phyloP scores from a whole-genome alignment of 164 flowering plant genomes.

The Umbilicus rupestris region DNA sequence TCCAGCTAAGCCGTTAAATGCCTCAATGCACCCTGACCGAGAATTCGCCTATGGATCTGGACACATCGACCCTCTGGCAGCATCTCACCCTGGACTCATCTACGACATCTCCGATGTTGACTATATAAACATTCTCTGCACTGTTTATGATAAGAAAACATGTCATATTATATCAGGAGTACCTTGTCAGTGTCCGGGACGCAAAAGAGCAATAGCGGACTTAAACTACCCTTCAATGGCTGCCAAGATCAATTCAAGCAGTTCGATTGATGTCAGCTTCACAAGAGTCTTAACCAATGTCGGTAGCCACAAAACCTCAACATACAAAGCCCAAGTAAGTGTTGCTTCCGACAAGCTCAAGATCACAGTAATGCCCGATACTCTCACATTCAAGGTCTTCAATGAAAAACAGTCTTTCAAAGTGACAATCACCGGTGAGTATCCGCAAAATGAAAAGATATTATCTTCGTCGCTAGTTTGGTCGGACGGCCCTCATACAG shows the following conservation, averaged over 20 bases:
- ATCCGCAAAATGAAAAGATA: background rate
- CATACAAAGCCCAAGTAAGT: background rate
- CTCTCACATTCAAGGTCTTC: conserved; percentile 24
- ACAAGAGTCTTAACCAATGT: background rate
- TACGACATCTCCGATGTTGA: background rate
- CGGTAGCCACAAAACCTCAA: background rate
- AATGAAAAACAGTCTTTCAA: conserved; percentile 25
- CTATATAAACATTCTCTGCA: background rate
- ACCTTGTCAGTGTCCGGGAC: background rate
- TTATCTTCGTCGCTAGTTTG: conserved; percentile 18
- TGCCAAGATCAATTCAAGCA: background rate
- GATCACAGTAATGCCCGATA: conserved; percentile 22
- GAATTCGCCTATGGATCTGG: background rate
- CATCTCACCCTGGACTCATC: background rate
- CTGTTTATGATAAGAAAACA: background rate
- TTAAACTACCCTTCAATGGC: conserved; percentile 7
- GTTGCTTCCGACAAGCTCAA: background rate
- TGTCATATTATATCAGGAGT: background rate
- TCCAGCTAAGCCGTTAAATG: background rate
- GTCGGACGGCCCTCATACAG: conserved; percentile 27
- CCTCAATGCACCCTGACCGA: background rate
- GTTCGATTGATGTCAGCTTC: background rate
- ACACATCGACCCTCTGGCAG: background rate
- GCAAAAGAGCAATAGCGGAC: background rate
- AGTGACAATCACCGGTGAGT: conserved; percentile 16